phyloP scores from a whole-genome alignment of 441 rosid genomes.

The Erodium chrysanthum region DNA sequence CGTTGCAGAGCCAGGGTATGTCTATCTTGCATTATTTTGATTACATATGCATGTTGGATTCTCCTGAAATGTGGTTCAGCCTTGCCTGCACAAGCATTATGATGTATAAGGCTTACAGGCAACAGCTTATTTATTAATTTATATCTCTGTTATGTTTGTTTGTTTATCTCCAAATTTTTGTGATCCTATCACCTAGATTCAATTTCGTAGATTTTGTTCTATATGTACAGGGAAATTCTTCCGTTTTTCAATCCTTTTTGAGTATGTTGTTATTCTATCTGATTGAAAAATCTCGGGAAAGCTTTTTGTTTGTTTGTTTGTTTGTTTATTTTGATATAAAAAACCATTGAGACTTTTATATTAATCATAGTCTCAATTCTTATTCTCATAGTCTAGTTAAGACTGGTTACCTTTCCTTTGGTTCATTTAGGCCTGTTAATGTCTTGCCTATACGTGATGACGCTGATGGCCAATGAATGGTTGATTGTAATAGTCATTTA shows the following conservation, averaged over 20 bases:
- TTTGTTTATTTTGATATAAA: not conserved
- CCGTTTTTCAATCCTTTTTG: not conserved
- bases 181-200: not conserved
- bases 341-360: not conserved
- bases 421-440: not conserved
- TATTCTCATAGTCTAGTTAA: not conserved
- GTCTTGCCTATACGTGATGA: not conserved
- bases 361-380: not conserved
- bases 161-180: not conserved
- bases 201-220: not conserved
- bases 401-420: not conserved
- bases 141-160: not conserved
- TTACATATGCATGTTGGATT: not conserved
- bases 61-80: not conserved
- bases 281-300: not conserved
- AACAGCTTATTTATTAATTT: not conserved
- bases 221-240: not conserved
- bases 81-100: not conserved
- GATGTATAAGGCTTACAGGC: not conserved
- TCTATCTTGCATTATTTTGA: slow-evolving; percentile 9
- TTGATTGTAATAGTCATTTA: not conserved
- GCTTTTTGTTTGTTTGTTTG: not conserved
- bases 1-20: slow-evolving; percentile 94
- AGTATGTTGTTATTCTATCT: not conserved
- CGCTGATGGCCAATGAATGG: not conserved